These are phyloP conservation scores for Claviceps cyperi DNA, from an alignment of 2,329 filamentous ascomycete genomes.

Conservation along the genomic window DNA sequence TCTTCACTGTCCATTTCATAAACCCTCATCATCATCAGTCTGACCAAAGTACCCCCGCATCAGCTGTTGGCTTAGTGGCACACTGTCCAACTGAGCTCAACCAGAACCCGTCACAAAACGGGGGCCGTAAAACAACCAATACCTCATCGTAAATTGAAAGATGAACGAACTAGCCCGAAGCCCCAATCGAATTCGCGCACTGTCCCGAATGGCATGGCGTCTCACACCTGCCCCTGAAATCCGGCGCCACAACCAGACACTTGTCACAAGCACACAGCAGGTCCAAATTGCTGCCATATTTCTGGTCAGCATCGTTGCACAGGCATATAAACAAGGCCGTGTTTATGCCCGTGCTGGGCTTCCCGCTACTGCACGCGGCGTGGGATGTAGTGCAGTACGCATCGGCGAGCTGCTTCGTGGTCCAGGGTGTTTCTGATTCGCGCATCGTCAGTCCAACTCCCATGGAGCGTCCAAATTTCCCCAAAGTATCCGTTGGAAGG, in stretches of 20 bases:
- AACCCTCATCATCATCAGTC: background rate
- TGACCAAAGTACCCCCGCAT: background rate
- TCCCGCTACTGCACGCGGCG: slow-evolving; percentile 17
- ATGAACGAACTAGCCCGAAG: background rate
- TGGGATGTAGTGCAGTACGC: slow-evolving; percentile 25
- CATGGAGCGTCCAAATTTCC: background rate
- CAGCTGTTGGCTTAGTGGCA: background rate
- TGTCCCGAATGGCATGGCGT: slow-evolving; percentile 18
- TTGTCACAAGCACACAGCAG: slow-evolving; percentile 26
- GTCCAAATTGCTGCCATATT: slow-evolving; percentile 20
- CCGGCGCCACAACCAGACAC: slow-evolving; percentile 24
- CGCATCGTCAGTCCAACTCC: background rate
- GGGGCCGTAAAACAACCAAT: background rate
- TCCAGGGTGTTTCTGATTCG: slow-evolving; percentile 20
- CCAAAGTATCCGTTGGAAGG: background rate
- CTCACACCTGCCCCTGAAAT: slow-evolving; percentile 25
- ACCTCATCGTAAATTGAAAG: background rate
- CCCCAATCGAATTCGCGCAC: slow-evolving; percentile 1
- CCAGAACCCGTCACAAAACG: background rate
- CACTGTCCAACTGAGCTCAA: background rate
- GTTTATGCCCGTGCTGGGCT: slow-evolving; percentile 17
- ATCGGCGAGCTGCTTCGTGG: slow-evolving; percentile 16
- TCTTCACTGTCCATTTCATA: too few relatives aligned
- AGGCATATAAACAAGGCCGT: slow-evolving; percentile 25
- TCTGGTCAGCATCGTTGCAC: slow-evolving; percentile 18